Percentiles rank a stretch among this genome's conserved stretches.
These are phyloP conservation scores for Podospora appendiculata DNA, from an alignment of 495 filamentous ascomycete genomes.

Conservation along the genomic window DNA sequence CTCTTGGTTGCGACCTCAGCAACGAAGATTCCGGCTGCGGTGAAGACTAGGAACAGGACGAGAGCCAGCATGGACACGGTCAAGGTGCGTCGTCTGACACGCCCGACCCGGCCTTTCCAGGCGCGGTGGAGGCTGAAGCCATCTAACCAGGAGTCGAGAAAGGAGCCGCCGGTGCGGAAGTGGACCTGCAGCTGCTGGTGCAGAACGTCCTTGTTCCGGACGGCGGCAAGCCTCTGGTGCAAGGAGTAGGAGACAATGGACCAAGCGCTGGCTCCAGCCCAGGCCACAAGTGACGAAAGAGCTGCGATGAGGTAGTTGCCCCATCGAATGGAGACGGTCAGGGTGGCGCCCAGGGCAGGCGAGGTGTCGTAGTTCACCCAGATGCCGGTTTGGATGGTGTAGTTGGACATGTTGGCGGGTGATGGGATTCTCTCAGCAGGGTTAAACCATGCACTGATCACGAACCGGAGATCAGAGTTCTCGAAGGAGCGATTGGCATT, in stretches of 20 bases:
- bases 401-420: not conserved
- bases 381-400: not conserved
- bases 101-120: not conserved
- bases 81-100: not conserved
- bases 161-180: not conserved
- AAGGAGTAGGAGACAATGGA: not conserved
- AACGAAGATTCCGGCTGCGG: not conserved
- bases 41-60: not conserved
- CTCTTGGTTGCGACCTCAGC: slow-evolving; percentile 1
- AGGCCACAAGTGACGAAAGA: not conserved
- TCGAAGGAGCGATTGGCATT: no score
- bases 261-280: not conserved
- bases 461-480: no score
- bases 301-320: slow-evolving; percentile 2
- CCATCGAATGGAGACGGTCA: slow-evolving; percentile 1
- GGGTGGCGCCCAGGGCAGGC: not conserved
- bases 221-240: not conserved
- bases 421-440: no score
- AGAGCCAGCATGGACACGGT: not conserved
- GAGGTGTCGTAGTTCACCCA: slow-evolving; percentile 1
- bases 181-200: slow-evolving; percentile 1
- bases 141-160: not conserved
- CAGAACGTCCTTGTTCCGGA: not conserved
- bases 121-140: not conserved
- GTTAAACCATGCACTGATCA: no score